phyloP scores from a whole-genome alignment of 2,329 filamentous ascomycete species.

The Pseudonectria buxi region DNA sequence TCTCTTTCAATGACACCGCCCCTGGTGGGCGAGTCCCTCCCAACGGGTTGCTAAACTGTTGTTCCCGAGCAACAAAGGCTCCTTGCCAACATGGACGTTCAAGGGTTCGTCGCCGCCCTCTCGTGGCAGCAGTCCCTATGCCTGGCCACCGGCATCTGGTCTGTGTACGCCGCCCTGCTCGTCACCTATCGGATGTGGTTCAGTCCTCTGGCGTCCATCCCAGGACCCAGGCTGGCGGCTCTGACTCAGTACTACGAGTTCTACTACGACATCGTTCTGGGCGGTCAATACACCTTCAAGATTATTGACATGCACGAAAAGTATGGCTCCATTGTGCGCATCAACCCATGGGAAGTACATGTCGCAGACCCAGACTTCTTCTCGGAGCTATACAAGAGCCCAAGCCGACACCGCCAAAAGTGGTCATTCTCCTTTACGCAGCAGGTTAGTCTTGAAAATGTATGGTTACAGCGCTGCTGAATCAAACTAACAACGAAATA shows the following conservation, averaged over 20 bases:
- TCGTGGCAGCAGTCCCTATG: conserved; percentile 20
- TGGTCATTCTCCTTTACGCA: conserved; percentile 29
- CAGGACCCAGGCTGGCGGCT: conserved; percentile 33
- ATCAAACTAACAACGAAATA: conserved; percentile 13
- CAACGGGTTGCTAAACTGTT: conserved; percentile 17
- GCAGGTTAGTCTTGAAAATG: conserved; percentile 20
- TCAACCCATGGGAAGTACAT: conserved; percentile 34
- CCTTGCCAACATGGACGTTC: conserved; percentile 16
- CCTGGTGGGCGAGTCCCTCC: conserved; percentile 19
- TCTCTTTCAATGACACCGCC: conserved; percentile 22
- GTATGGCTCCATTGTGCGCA: conserved; percentile 36
- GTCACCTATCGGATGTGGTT: conserved; percentile 28
- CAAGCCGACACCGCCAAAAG: conserved; percentile 25
- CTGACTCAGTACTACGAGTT: conserved; percentile 34
- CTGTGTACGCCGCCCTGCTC: conserved; percentile 23
- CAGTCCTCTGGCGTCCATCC: conserved; percentile 32
- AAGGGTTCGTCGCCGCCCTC: conserved; percentile 14
- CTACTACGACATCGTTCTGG: conserved; percentile 37
- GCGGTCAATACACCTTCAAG: conserved; percentile 36
- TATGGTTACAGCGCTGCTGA: not conserved
- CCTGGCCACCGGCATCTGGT: conserved; percentile 19
- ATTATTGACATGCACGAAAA: conserved; percentile 34
- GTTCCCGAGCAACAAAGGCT: not conserved
- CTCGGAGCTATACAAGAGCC: conserved; percentile 31
- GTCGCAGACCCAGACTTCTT: conserved; percentile 32